phyloP scores from a whole-genome alignment of 371 early-diverging fungal species.

The Apophysomyces trapeziformis region DNA sequence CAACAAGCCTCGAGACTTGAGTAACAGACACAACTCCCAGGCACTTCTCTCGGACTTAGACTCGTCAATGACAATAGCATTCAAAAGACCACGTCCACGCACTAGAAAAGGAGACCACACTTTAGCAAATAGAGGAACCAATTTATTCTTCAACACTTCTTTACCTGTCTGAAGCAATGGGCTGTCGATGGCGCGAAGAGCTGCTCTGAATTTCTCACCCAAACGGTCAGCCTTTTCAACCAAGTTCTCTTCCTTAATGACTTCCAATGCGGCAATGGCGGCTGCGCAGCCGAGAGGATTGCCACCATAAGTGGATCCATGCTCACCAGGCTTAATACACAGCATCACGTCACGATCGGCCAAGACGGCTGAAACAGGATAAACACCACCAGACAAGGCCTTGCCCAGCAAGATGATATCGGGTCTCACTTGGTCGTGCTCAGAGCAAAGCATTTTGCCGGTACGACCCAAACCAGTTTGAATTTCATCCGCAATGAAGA shows the following conservation, averaged over 20 bases:
- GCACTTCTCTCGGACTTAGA: slow-evolving; percentile 83
- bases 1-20: slow-evolving; percentile 91
- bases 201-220: slow-evolving; percentile 85
- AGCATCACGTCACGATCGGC: slow-evolving; percentile 91
- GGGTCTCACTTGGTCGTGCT: slow-evolving; percentile 89
- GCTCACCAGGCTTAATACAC: slow-evolving; percentile 94
- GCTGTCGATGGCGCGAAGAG: slow-evolving; percentile 70
- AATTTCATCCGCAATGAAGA: slow-evolving; percentile 97
- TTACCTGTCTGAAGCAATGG: slow-evolving; percentile 75
- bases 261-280: slow-evolving; percentile 93
- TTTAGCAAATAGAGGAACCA: not conserved
- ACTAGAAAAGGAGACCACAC: slow-evolving; percentile 46
- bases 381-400: slow-evolving; percentile 94
- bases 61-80: slow-evolving; percentile 96
- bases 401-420: slow-evolving; percentile 96
- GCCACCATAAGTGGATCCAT: slow-evolving; percentile 98
- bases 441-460: slow-evolving; percentile 92
- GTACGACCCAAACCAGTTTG: slow-evolving; percentile 98
- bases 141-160: not conserved
- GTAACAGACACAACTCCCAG: slow-evolving; percentile 94
- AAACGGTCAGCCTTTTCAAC: slow-evolving; percentile 75
- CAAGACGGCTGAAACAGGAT: slow-evolving; percentile 95
- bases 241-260: slow-evolving; percentile 93
- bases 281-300: slow-evolving; percentile 96
- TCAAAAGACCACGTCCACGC: slow-evolving; percentile 94